Evolutionary conservation across 352 stramenopile species (phyloP).

Genomic region (Globisporangium polare): DNA sequence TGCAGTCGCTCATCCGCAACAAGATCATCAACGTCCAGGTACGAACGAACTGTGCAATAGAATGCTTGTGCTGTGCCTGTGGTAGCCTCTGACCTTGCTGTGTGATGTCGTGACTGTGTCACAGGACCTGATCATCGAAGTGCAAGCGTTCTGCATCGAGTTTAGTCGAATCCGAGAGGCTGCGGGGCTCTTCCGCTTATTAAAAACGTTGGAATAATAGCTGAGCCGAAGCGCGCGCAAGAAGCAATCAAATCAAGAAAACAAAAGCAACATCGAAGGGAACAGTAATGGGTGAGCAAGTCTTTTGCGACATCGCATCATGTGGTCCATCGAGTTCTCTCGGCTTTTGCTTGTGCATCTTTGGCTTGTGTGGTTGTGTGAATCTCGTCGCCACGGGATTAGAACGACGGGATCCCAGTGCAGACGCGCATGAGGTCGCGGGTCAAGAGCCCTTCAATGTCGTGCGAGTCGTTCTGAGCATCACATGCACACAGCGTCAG

Average conservation of each 20-base stretch:
- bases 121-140: conserved; percentile 97
- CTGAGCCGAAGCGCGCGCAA: conserved; percentile 13
- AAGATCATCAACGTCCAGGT: conserved; percentile 98
- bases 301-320: background rate
- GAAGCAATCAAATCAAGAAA: background rate
- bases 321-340: background rate
- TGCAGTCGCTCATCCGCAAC: conserved; percentile 98
- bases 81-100: no score
- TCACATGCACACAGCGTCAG: background rate
- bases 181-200: conserved; percentile 94
- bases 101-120: conserved; percentile 9
- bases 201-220: conserved; percentile 93
- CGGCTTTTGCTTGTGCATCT: background rate
- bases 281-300: conserved; percentile 6
- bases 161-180: conserved; percentile 98
- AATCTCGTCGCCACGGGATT: conserved; percentile 7
- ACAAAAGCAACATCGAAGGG: conserved; percentile 15
- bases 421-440: conserved; percentile 81
- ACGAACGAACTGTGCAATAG: conserved; percentile 16
- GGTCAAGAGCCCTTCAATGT: conserved; percentile 76
- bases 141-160: conserved; percentile 99
- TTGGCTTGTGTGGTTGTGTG: background rate
- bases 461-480: conserved; percentile 59
- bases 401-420: conserved; percentile 68
- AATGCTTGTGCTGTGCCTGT: no score